phyloP scores from a whole-genome alignment of 805 yeast species.

The Wickerhamomyces silvicola region DNA sequence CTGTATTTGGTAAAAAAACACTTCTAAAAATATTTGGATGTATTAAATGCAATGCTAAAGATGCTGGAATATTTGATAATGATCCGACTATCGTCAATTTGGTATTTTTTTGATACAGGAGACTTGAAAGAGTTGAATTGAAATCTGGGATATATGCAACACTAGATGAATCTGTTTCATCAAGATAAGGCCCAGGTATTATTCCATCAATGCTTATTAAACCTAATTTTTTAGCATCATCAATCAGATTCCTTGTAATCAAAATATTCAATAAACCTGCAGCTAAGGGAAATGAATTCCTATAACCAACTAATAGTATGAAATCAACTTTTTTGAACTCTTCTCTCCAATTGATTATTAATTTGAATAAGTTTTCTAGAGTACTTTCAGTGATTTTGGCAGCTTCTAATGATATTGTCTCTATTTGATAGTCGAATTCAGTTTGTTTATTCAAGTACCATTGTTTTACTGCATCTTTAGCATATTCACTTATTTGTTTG shows the following conservation, averaged over 20 bases:
- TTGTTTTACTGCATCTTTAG: constrained; percentile 25
- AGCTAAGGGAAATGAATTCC: constrained; percentile 48
- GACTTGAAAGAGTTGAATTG: neutral
- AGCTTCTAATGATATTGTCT: constrained; percentile 28
- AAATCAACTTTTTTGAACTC: constrained; percentile 42
- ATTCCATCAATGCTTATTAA: constrained; percentile 30
- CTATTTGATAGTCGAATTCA: constrained; percentile 9
- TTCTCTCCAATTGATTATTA: constrained; percentile 43
- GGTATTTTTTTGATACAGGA: constrained; percentile 30
- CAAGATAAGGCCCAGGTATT: constrained; percentile 30
- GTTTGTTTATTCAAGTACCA: constrained; percentile 7
- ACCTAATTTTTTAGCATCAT: constrained; percentile 23
- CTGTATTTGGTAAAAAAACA: constrained; percentile 36
- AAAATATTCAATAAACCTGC: constrained; percentile 40
- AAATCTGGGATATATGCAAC: neutral
- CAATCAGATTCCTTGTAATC: constrained; percentile 24
- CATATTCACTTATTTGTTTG: constrained; percentile 19
- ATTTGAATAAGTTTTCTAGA: constrained; percentile 36
- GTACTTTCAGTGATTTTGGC: constrained; percentile 26
- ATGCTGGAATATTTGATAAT: constrained; percentile 43
- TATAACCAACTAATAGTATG: constrained; percentile 43
- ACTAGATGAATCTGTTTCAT: constrained; percentile 23
- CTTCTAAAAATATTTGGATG: constrained; percentile 56
- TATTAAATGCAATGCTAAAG: constrained; percentile 43
- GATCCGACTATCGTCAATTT: constrained; percentile 47